Evolutionary conservation across 805 yeast species (phyloP), one percentile per base, ranked within the genome.

Genomic region (Kregervanrija pseudodelftensis): DNA sequence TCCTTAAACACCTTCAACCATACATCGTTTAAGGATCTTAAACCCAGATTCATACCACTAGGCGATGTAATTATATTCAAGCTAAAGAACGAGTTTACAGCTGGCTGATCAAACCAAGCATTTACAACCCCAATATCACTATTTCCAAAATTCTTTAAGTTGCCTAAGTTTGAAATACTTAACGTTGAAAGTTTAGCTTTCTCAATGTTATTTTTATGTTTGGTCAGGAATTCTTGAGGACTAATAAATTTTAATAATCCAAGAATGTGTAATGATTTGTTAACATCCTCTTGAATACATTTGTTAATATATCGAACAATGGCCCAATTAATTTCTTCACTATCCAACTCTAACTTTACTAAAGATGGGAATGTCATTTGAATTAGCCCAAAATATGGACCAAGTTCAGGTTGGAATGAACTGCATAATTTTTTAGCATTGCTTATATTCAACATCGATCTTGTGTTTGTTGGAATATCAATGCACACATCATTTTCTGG

Each of bases 151-250:
- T 33, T 32, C 30, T 38, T 33, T 11, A 38, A 31, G 43, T 44
- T 22, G 22, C 45, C 44, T 30, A 44, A n/a, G 36, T 49, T 36
- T 12, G 47, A 45, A 41, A 47, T 44, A 35, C 36, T 32, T 42
- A 30, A 28, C 22, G 49, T 44, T 54, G 48, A 38, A 53, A 60
- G 36, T 37, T 39, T 13, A 51, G 39, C 32, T 32, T 42, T 32
- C 5, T 43, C 42, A 13, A 30, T n/a, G 3, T n/a, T 12, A 33
- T 37, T 34, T 17, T 42, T 41, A 12, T 48, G 16, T 17, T 39
- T 40, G 13, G 40, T 34, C 12, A 46, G 33, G 22, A 49, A 49
- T 8, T 22, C 37, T 30, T 36, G 39, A 22, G 48, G 37, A 37
- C 43, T 46, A 22, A 46, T 41, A 38, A 39, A 49, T 12, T 44